These are phyloP conservation scores for Diaporthe sp. DNA, from an alignment of 2,329 filamentous ascomycete species.

Conservation along the genomic window DNA sequence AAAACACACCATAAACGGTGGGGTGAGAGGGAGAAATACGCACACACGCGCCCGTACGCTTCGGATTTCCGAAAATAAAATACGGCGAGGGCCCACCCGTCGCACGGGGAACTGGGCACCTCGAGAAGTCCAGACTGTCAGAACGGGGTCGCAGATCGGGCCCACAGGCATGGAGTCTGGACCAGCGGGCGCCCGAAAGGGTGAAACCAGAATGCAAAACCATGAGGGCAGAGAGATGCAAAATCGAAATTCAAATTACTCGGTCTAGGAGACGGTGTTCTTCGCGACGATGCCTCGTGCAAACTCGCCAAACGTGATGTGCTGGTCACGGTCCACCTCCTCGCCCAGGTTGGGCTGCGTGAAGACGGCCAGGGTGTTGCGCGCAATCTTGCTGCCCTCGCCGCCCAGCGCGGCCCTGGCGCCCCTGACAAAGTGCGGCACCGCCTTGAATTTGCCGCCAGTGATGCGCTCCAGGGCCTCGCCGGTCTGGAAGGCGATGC, in stretches of 20 bases:
- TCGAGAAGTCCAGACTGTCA: conserved; percentile 3
- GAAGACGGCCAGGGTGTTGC: conserved; percentile 95
- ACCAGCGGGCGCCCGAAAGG: conserved; percentile 7
- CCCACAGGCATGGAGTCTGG: conserved; percentile 20
- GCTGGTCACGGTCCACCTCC: conserved; percentile 76
- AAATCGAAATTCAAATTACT: conserved; percentile 6
- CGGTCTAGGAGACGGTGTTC: conserved; percentile 63
- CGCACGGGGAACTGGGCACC: conserved; percentile 3
- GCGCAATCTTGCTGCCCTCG: conserved; percentile 64
- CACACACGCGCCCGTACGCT: neutral
- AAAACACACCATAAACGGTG: neutral
- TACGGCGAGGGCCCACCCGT: conserved; percentile 12
- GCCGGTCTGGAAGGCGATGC: conserved; percentile 95
- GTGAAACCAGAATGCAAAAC: conserved; percentile 17
- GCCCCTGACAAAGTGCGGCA: conserved; percentile 94
- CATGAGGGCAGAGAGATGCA: neutral
- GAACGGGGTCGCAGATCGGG: conserved; percentile 13
- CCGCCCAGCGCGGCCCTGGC: conserved; percentile 67
- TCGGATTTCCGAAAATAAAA: conserved; percentile 29
- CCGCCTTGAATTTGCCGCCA: conserved; percentile 89
- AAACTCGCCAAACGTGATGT: conserved; percentile 81
- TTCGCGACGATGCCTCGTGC: conserved; percentile 72
- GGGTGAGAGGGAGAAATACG: neutral
- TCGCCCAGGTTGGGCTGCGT: conserved; percentile 95
- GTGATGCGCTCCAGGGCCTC: conserved; percentile 94